Evolutionary conservation across 768 basidiomycete genomes (phyloP).

Genomic region (Boletus sp.): DNA sequence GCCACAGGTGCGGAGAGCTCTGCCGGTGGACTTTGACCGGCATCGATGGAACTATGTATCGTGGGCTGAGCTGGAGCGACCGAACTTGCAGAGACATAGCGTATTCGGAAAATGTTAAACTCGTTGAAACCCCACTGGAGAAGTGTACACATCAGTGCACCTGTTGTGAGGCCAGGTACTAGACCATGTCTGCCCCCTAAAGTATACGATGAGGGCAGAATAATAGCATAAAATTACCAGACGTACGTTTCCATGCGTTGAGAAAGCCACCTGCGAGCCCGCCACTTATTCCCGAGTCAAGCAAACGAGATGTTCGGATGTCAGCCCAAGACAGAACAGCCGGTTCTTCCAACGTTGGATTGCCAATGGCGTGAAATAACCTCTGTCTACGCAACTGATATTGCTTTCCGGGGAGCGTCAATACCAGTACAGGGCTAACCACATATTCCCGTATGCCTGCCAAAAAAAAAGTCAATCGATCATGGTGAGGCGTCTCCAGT

Average conservation of each 20-base stretch:
- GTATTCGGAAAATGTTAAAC: slow-evolving; percentile 56
- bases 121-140: slow-evolving; percentile 76
- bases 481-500: background rate
- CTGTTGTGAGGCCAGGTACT: slow-evolving; percentile 58
- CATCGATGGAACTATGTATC: background rate
- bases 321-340: slow-evolving; percentile 44
- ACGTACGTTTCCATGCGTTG: slow-evolving; percentile 56
- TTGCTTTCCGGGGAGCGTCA: slow-evolving; percentile 43
- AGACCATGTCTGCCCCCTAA: slow-evolving; percentile 63
- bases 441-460: slow-evolving; percentile 74
- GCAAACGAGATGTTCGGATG: slow-evolving; percentile 55
- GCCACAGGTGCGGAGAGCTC: slow-evolving; percentile 3
- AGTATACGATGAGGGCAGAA: slow-evolving; percentile 1
- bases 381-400: slow-evolving; percentile 42
- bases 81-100: slow-evolving; percentile 44
- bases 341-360: slow-evolving; percentile 14
- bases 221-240: background rate
- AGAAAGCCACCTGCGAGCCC: slow-evolving; percentile 61
- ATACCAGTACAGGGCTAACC: slow-evolving; percentile 61
- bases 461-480: slow-evolving; percentile 1
- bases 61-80: background rate
- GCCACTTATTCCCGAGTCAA: slow-evolving; percentile 77
- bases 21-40: background rate
- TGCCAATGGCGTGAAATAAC: slow-evolving; percentile 22
- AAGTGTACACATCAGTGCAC: slow-evolving; percentile 53